These are phyloP conservation scores for Cicer arietinum DNA, from an alignment of 306 rosid genomes.

Conservation along the genomic window DNA sequence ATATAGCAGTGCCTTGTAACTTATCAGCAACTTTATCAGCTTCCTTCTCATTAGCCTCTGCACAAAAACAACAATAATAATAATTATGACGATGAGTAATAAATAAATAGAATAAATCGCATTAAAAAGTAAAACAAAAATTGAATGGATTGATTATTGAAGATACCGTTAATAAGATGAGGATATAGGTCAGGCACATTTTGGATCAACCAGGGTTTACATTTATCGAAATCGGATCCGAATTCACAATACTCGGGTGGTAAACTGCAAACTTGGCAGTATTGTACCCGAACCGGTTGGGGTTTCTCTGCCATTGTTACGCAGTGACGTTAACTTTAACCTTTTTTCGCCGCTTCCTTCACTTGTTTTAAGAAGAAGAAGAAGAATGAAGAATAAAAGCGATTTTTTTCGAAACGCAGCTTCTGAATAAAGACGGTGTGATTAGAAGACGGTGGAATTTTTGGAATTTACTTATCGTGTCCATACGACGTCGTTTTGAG, in stretches of 20 bases:
- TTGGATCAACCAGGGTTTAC: conserved; percentile 99
- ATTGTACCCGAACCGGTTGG: conserved; percentile 78
- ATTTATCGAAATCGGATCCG: conserved; percentile 94
- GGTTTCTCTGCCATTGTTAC: conserved; percentile 85
- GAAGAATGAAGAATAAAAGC: neutral
- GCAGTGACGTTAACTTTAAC: neutral
- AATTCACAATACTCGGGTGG: conserved; percentile 97
- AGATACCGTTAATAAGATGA: conserved; percentile 75
- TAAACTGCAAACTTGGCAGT: conserved; percentile 73
- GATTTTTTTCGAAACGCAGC: conserved; percentile 19
- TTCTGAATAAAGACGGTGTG: neutral
- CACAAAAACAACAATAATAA: neutral
- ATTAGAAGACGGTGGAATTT: neutral
- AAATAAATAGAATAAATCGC: neutral
- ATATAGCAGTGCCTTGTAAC: conserved; percentile 69
- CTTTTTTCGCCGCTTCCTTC: neutral
- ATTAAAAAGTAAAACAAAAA: neutral
- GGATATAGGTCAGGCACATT: conserved; percentile 87
- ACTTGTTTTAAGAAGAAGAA: neutral
- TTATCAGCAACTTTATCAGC: conserved; percentile 72
- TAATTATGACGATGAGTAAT: neutral
- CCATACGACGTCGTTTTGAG: neutral
- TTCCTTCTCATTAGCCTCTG: conserved; percentile 73
- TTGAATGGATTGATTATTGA: neutral
- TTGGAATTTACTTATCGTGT: neutral